phyloP scores from a whole-genome alignment of 371 early-diverging fungal species.

The Mortierella sp. region DNA sequence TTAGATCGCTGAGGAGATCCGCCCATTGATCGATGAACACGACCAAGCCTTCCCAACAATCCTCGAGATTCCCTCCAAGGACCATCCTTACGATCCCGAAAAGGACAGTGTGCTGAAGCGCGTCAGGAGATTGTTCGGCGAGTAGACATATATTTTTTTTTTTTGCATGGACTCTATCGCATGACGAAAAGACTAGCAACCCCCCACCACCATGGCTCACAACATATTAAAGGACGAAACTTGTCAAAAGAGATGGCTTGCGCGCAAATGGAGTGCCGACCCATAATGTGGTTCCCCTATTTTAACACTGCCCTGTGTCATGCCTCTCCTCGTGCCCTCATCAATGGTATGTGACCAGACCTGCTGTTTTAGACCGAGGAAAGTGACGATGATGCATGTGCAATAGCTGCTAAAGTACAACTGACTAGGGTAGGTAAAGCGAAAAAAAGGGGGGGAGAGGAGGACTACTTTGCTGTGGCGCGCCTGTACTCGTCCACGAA shows the following conservation, averaged over 20 bases:
- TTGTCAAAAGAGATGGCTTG: neutral
- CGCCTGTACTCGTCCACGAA: conserved; percentile 51
- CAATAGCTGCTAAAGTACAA: too few relatives aligned
- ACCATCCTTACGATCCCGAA: conserved; percentile 93
- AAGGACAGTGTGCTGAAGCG: conserved; percentile 97
- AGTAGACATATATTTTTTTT: conserved; percentile 20
- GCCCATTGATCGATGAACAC: conserved; percentile 90
- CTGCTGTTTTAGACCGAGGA: too few relatives aligned
- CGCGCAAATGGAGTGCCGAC: too few relatives aligned
- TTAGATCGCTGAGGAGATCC: conserved; percentile 95
- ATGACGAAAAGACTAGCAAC: too few relatives aligned
- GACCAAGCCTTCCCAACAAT: conserved; percentile 94
- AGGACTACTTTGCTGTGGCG: conserved; percentile 22
- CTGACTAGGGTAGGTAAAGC: neutral
- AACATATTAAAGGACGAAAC: neutral
- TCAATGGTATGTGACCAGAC: too few relatives aligned
- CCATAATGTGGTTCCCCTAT: too few relatives aligned
- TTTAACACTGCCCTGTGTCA: too few relatives aligned
- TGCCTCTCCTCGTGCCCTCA: too few relatives aligned
- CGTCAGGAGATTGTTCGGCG: conserved; percentile 87
- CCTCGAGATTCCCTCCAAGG: conserved; percentile 98
- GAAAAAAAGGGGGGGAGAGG: neutral
- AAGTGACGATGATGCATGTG: too few relatives aligned
- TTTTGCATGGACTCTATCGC: too few relatives aligned
- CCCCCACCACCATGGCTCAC: neutral